Base-by-base conservation (phyloP, 805 yeast genomes). In the Kockiozyma suomiensis region DNA sequence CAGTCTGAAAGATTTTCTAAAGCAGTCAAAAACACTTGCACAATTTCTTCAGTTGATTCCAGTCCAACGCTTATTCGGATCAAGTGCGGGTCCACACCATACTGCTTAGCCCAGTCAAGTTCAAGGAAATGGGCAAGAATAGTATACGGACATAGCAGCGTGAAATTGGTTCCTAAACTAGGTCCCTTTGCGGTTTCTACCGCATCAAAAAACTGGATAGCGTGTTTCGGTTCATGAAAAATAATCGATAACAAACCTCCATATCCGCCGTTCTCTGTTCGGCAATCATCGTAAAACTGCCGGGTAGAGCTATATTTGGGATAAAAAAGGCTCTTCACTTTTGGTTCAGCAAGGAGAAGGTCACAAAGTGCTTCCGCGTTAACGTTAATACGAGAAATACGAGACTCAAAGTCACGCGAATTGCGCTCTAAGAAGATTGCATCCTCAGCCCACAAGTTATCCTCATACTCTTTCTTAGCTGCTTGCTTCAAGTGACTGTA, bases 391-490 rank as follows among this genome's bases (percentile, higher is more conserved):
- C 73, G 74, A 19, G 70, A 64, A 38, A 81, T 86, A 69, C 97
- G 80, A 23, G 76, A 75, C 33, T 82, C 84, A 70, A 90, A 92
- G 74, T 94, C 97, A 62, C 98, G 82, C 3, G 97, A 90, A 77
- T 94, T 94, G 70, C 97, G 81, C 74, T 94, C 99, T 70, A 94
- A 75, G 70, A 87, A 86, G 56, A 94, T 83, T 1, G 97, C 97
- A 75, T 94, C 99, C 74, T 93, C 97, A 33, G 86, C 89, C 97
- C 97, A 94, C 66, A 89, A 81, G 5, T 79, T 74, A 69, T 93
- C 97, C 64, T 81, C 85, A 67, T 85, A 89, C 71, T 81, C 90
- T 48, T 80, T 79, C 7, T 78, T 76, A 57, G 79, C 69, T 66
- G 80, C 80, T 41, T 72, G 58, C 70, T 85, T 85, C 58, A 89